Evolutionary conservation across 306 rosid genomes (phyloP).

Genomic region (Inga leiocalycina): DNA sequence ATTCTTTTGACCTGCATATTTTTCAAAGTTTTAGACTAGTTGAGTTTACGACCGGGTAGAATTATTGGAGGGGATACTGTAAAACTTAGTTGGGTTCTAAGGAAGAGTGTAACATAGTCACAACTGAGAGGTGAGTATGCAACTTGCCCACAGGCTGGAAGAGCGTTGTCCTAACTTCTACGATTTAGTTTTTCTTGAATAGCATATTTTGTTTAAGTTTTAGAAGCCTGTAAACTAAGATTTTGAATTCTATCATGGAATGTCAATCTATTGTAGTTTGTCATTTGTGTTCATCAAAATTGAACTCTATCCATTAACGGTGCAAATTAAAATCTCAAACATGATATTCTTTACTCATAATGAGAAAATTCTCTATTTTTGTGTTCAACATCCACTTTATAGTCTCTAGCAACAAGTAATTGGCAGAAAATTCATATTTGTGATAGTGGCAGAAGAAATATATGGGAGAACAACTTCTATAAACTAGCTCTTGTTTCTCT

Average conservation of each 20-base stretch:
- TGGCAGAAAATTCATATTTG: conserved; percentile 24
- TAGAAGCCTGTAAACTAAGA: not conserved
- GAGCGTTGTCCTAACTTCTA: conserved; percentile 36
- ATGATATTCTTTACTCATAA: not conserved
- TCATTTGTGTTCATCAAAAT: not conserved
- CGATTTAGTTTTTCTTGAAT: conserved; percentile 35
- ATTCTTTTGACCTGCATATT: conserved; percentile 44
- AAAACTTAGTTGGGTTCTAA: conserved; percentile 32
- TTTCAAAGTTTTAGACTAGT: conserved; percentile 24
- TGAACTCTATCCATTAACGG: not conserved
- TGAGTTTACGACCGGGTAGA: conserved; percentile 36
- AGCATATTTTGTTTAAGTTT: not conserved
- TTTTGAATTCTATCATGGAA: conserved; percentile 32
- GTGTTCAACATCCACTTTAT: conserved; percentile 14
- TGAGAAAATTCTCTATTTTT: conserved; percentile 24
- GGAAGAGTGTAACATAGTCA: conserved; percentile 48
- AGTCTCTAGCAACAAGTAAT: not conserved
- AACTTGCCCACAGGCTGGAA: conserved; percentile 26
- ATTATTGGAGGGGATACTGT: conserved; percentile 31
- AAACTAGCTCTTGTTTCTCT: conserved; percentile 10
- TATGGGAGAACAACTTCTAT: not conserved
- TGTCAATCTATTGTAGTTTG: conserved; percentile 1
- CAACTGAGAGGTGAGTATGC: conserved; percentile 20
- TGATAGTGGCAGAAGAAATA: not conserved
- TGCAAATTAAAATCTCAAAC: not conserved